Conservation (phyloP, 768 basidiomycete species). For the Boletus reticuloceps region DNA sequence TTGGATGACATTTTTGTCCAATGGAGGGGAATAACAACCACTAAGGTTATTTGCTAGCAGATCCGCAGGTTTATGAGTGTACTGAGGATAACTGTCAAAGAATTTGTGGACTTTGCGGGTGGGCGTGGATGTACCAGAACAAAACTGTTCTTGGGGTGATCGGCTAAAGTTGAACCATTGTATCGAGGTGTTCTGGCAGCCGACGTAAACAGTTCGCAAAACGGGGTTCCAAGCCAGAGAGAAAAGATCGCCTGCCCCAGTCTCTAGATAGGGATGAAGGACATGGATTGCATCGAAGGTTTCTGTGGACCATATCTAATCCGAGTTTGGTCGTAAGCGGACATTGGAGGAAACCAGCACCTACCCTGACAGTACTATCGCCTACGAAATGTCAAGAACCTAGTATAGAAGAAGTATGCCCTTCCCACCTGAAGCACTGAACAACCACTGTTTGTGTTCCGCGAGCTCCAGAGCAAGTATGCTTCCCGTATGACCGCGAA, state of each 20-base stretch:
- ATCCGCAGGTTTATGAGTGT: conserved; percentile 66
- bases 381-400: conserved; percentile 42
- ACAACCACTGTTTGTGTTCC: conserved; percentile 75
- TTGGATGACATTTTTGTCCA: conserved; percentile 36
- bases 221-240: conserved; percentile 75
- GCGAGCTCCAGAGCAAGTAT: conserved; percentile 79
- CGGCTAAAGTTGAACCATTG: conserved; percentile 76
- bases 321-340: conserved; percentile 4
- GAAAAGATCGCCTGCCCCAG: conserved; percentile 84
- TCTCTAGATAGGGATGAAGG: conserved; percentile 75
- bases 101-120: conserved; percentile 75
- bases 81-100: conserved; percentile 85
- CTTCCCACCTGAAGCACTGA: conserved; percentile 80
- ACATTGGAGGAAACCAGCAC: conserved; percentile 16
- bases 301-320: conserved; percentile 79
- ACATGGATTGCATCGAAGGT: conserved; percentile 66
- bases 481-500: conserved; percentile 82
- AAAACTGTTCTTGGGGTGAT: conserved; percentile 5
- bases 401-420: background rate
- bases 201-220: conserved; percentile 74
- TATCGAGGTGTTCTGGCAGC: conserved; percentile 90
- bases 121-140: conserved; percentile 36
- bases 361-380: conserved; percentile 83
- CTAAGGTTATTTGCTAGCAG: conserved; percentile 58
- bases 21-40: conserved; percentile 24